These are phyloP conservation scores for Candida pini DNA, from an alignment of 805 yeast genomes.

Conservation along the genomic window DNA sequence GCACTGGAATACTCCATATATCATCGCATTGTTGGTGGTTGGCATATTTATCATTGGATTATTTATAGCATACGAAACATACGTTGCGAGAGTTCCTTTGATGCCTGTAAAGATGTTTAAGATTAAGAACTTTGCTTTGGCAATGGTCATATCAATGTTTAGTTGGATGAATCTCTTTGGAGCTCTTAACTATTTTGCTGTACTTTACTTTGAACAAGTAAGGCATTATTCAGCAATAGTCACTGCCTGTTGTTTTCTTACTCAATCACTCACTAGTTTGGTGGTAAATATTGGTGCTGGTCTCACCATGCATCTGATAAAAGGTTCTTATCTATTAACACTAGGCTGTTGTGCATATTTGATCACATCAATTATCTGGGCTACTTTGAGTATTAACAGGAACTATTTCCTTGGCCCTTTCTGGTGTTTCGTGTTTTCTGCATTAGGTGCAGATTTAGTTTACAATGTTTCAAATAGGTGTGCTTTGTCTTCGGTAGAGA, in stretches of 20 bases:
- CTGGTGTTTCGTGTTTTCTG: slow-evolving; percentile 35
- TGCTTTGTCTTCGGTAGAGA: slow-evolving; percentile 35
- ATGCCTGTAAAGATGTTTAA: slow-evolving; percentile 43
- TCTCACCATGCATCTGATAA: slow-evolving; percentile 37
- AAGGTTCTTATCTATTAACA: slow-evolving; percentile 34
- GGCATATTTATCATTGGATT: slow-evolving; percentile 30
- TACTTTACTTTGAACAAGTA: slow-evolving; percentile 39
- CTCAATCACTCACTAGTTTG: slow-evolving; percentile 38
- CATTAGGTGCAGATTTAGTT: slow-evolving; percentile 42
- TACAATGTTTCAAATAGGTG: slow-evolving; percentile 42
- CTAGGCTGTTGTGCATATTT: slow-evolving; percentile 32
- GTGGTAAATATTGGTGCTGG: slow-evolving; percentile 42
- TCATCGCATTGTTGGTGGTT: slow-evolving; percentile 36
- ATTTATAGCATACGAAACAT: slow-evolving; percentile 34
- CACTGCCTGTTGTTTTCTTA: slow-evolving; percentile 38
- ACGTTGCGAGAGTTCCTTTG: slow-evolving; percentile 36
- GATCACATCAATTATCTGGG: slow-evolving; percentile 36
- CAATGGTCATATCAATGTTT: slow-evolving; percentile 32
- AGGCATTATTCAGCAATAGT: slow-evolving; percentile 33
- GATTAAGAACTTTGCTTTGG: slow-evolving; percentile 33
- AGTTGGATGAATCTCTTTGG: slow-evolving; percentile 41
- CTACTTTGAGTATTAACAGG: slow-evolving; percentile 29
- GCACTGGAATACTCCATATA: slow-evolving; percentile 43
- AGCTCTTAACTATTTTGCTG: slow-evolving; percentile 32
- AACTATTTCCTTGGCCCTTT: slow-evolving; percentile 43